Evolutionary conservation across 106 monocot species (phyloP).

Genomic region (Dioscorea alata): DNA sequence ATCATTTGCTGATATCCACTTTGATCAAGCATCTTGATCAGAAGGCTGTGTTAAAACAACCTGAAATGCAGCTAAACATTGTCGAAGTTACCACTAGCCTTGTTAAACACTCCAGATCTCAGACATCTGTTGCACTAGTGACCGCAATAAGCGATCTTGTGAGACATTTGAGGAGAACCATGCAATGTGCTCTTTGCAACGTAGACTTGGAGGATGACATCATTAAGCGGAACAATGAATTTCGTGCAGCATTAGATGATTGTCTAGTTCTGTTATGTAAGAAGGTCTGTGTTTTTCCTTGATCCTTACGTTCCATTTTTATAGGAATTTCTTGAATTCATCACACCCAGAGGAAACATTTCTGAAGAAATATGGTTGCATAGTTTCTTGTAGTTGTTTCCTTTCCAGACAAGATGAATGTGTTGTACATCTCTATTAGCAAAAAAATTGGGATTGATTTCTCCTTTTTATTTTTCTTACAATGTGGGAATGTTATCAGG

Average conservation of each 20-base stretch:
- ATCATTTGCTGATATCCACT: slow-evolving; percentile 66
- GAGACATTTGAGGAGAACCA: slow-evolving; percentile 69
- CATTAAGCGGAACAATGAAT: slow-evolving; percentile 51
- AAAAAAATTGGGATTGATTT: not conserved
- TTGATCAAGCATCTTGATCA: slow-evolving; percentile 90
- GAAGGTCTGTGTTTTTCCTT: slow-evolving; percentile 42
- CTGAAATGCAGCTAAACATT: slow-evolving; percentile 66
- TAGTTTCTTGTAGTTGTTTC: not conserved
- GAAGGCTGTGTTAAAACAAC: slow-evolving; percentile 61
- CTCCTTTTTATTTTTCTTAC: not conserved
- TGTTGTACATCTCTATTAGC: not conserved
- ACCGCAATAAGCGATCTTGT: slow-evolving; percentile 72
- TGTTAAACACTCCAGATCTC: slow-evolving; percentile 48
- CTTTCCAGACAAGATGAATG: not conserved
- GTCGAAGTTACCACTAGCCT: slow-evolving; percentile 60
- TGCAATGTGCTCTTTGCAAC: slow-evolving; percentile 33
- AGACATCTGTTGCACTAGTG: slow-evolving; percentile 50
- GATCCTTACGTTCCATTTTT: not conserved
- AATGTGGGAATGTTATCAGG: not conserved
- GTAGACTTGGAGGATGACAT: slow-evolving; percentile 27
- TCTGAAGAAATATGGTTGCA: not conserved
- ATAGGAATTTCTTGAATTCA: too few relatives aligned
- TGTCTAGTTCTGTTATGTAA: slow-evolving; percentile 76
- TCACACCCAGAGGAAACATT: too few relatives aligned
- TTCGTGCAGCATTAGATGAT: slow-evolving; percentile 49